Percentiles rank a stretch among this genome's conserved stretches.
phyloP scores from a whole-genome alignment of 164 flowering plant species.

The Protea cynaroides region DNA sequence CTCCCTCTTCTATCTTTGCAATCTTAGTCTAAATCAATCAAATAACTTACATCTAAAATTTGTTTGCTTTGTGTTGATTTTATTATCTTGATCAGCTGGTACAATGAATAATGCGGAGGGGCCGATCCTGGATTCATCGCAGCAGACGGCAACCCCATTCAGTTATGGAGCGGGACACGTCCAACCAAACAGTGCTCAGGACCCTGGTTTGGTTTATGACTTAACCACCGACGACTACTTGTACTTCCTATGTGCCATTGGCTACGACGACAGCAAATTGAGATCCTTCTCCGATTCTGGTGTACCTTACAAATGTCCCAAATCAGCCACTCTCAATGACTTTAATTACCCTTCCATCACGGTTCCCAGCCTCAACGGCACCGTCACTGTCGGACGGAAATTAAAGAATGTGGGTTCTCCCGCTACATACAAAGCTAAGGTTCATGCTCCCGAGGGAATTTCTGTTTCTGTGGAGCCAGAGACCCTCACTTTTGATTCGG shows the following conservation, averaged over 20 bases:
- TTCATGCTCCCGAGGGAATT: no score
- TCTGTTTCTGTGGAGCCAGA: no score
- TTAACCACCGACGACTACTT: constrained; percentile 34
- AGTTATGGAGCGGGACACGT: constrained; percentile 20
- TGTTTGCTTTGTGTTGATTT: no score
- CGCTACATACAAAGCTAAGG: constrained; percentile 25
- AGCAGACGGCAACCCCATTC: constrained; percentile 33
- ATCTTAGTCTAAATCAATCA: no score
- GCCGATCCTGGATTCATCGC: constrained; percentile 1
- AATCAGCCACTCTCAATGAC: constrained; percentile 18
- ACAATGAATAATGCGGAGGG: no score
- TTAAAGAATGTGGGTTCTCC: constrained; percentile 53
- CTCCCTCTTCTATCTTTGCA: no score
- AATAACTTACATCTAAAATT: no score
- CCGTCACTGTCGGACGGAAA: constrained; percentile 30
- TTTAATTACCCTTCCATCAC: constrained; percentile 63
- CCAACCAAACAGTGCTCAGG: constrained; percentile 38
- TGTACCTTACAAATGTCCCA: constrained; percentile 7
- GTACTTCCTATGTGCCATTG: constrained; percentile 45
- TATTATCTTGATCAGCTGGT: no score
- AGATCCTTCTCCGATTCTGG: no score
- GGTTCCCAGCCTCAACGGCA: constrained; percentile 25
- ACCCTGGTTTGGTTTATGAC: constrained; percentile 66
- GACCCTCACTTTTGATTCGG: no score
- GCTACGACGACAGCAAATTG: no score